Base-by-base conservation (phyloP, 2,329 filamentous ascomycete genomes). In the Fusarium vanettenii region DNA sequence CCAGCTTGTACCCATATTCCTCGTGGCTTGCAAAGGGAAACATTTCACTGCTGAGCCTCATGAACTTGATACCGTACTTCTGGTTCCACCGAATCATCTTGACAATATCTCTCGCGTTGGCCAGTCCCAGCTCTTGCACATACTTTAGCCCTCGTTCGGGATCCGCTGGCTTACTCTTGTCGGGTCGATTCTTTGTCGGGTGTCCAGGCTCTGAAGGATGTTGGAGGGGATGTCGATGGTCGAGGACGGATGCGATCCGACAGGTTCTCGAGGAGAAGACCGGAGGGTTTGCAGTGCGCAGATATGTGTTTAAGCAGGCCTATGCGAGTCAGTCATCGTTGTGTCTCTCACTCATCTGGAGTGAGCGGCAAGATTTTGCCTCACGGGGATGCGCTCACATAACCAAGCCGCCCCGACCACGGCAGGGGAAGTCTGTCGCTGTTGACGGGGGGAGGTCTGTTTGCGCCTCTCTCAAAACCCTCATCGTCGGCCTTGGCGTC, bases 71-170 rank as follows among this genome's bases (percentile, higher is more conserved):
- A 43, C 93, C 92, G 74, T 96, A 98, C 76, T 91, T 93, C 74
- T 97, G 92, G 79, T 98, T 98, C 96, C 96, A 98, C 2, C 91
- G 89, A 10, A 98, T 79, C 90, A 98, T 94, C 82, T 97, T 97
- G 67, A 89, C 85, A 35, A 98, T 90, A 77, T 98, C 96, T 45
- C 90, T 88, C 1, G 94, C 93, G 82, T 98, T 98, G 18, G 93
- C 91, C 13, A 98, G 82, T 0, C 95, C 94, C 3, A 98, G 82
- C 0, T 89, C 87, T 81, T 98, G 91, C 0, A 98, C 91, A 74
- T 93, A 98, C 70, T 86, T 87, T 69, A 91, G 88, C 1, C 95
- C 95, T 6, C 91, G 88, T 33, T 88, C 88, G 3, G 91, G 78
- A 71, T 94, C 90, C 0, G 94, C 88, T 1, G 92, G 89, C 79